A percentile compares a stretch with the other conserved stretches of the same genome.
Conservation (phyloP, 192 early-diverging fungal genomes). For the Gigaspora rosea region DNA sequence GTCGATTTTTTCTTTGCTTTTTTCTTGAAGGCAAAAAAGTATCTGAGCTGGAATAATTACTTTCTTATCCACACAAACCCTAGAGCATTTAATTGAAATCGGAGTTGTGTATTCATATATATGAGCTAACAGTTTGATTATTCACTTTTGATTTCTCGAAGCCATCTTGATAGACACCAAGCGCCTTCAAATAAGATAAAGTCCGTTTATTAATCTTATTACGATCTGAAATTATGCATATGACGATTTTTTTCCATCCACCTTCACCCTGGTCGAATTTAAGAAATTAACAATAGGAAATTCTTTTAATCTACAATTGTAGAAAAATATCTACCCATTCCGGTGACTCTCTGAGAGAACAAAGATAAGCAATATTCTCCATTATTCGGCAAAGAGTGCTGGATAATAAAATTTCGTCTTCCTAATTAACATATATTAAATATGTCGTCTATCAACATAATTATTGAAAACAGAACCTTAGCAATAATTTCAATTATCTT, state of each 20-base stretch:
- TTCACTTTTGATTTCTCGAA: conserved; percentile 66
- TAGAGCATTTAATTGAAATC: conserved; percentile 67
- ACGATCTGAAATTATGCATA: conserved; percentile 79
- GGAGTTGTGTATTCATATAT: conserved; percentile 79
- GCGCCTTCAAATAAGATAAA: conserved; percentile 69
- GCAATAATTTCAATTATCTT: conserved; percentile 23
- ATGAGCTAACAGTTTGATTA: conserved; percentile 67
- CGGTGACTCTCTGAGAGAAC: conserved; percentile 70
- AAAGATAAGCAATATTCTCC: conserved; percentile 90
- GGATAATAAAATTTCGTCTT: conserved; percentile 87
- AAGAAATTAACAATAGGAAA: too few species aligned
- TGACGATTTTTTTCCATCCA: conserved; percentile 82
- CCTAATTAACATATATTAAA: conserved; percentile 42
- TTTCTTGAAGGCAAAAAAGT: conserved; percentile 85
- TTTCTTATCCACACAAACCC: conserved; percentile 52
- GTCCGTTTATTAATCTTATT: conserved; percentile 67
- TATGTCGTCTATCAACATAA: neutral
- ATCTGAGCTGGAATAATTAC: conserved; percentile 75
- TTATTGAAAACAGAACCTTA: neutral
- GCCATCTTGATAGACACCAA: conserved; percentile 85
- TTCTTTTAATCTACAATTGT: too few species aligned
- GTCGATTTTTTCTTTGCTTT: conserved; percentile 75
- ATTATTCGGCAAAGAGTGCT: conserved; percentile 83
- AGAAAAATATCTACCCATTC: conserved; percentile 50
- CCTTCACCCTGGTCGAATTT: conserved; percentile 40